Evolutionary conservation across 352 stramenopile species (phyloP), one percentile per base, ranked within the genome.

Genomic region (Pythium biforme): DNA sequence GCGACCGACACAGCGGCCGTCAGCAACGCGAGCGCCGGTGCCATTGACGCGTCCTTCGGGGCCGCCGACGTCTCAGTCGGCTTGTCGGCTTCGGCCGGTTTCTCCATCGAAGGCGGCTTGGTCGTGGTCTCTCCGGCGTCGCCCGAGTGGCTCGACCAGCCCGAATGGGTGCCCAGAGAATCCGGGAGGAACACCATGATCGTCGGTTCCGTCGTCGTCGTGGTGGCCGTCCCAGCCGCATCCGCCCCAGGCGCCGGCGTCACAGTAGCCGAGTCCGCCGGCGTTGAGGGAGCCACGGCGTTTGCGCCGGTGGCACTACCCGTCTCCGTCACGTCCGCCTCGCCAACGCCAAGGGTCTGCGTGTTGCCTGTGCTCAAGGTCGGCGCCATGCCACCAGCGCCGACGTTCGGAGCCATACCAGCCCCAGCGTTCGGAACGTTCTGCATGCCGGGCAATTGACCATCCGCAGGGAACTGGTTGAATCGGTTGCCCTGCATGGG

Each of bases 281-380:
- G 31, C 20, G 11, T 29, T 45, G 67, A 64, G 19, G 34, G 27
- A 6, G 61, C 64, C 29, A 53, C 48, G 10, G 73, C 68, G 55
- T 72, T 68, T 22, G 27, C 54, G 7, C 46, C 53, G 20, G 49
- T 64, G 33, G 60, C 50, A 8, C 62, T 68, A 8, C 59, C 50
- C 27, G 52, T 55, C 22, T 62, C 22, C 23, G 52, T 59, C 22
- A 37, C 19, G n/a, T 56, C 50, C 8, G 50, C 50, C 50, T 56
- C 50, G n/a, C 50, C 50, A 14, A 23, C 25, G 23, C 46, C 46
- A 37, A 52, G 7, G 25, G 25, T 52, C 17, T 55, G 27, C 5
- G 29, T 27, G 48, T 15, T 41, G 11, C 4, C 27, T 23, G 52
- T 19, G 17, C 23, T 23, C 23, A 33, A 37, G 11, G 12, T 31